phyloP scores from a whole-genome alignment of 176 grass and related monocot species.

The Tillandsia leiboldiana region DNA sequence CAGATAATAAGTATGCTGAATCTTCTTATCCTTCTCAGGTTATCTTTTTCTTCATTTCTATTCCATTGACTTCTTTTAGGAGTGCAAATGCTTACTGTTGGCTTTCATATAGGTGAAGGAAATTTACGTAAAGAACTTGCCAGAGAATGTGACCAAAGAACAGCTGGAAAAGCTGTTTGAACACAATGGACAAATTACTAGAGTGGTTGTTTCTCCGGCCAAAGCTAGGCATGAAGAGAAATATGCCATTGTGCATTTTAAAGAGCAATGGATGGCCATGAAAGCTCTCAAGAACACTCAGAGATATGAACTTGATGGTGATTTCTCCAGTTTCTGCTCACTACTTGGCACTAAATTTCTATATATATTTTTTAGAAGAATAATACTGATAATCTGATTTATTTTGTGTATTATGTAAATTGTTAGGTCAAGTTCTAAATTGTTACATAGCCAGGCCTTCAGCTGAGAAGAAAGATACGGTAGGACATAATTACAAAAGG shows the following conservation, averaged over 20 bases:
- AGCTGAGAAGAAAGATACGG: constrained; percentile 51
- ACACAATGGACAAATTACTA: constrained; percentile 64
- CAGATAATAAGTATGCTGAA: constrained; percentile 54
- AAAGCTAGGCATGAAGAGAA: constrained; percentile 71
- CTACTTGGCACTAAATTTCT: too few species aligned
- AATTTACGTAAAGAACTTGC: constrained; percentile 83
- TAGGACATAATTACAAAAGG: constrained; percentile 29
- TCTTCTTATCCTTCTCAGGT: constrained; percentile 50
- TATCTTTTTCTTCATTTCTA: not conserved
- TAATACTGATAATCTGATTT: too few species aligned
- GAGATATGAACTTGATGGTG: constrained; percentile 74
- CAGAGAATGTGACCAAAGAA: constrained; percentile 54
- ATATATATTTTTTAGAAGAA: too few species aligned
- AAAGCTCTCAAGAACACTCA: constrained; percentile 60
- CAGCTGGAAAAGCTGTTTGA: constrained; percentile 68
- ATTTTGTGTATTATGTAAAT: too few species aligned
- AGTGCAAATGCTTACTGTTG: not conserved
- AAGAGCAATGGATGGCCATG: constrained; percentile 51
- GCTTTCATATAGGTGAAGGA: constrained; percentile 47
- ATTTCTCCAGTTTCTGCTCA: constrained; percentile 1
- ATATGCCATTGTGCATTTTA: constrained; percentile 91
- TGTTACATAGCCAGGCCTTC: constrained; percentile 83
- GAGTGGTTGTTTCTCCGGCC: constrained; percentile 64
- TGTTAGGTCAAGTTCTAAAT: constrained; percentile 53
- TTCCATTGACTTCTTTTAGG: too few species aligned